These are phyloP conservation scores for Cyclotella cryptica DNA, from an alignment of 108 stramenopile species.

Conservation along the genomic window DNA sequence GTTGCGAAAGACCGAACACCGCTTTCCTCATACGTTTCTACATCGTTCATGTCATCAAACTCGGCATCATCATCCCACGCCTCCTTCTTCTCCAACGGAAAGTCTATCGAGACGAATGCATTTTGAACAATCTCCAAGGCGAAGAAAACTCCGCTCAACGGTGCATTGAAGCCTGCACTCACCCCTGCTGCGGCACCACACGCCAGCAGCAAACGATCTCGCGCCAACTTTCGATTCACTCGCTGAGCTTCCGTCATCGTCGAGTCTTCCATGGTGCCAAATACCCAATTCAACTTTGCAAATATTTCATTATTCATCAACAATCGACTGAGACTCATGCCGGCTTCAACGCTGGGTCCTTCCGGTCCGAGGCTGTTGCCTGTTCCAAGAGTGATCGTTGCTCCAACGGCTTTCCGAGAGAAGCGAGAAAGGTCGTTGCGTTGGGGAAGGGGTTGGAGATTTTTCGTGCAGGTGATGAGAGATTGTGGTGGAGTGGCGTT, in stretches of 20 bases:
- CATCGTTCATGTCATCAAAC: conserved; percentile 10
- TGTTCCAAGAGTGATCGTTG: conserved; percentile 88
- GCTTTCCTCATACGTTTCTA: not conserved
- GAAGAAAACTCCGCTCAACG: conserved; percentile 94
- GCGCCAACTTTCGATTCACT: conserved; percentile 43
- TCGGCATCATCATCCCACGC: conserved; percentile 4
- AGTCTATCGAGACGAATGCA: conserved; percentile 53
- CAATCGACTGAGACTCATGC: conserved; percentile 70
- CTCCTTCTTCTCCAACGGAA: conserved; percentile 24
- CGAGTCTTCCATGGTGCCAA: conserved; percentile 49
- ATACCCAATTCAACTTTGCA: conserved; percentile 28
- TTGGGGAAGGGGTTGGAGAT: conserved; percentile 40
- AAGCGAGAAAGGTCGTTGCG: conserved; percentile 57
- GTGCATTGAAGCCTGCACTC: conserved; percentile 94
- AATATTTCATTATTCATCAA: conserved; percentile 54
- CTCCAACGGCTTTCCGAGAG: conserved; percentile 76
- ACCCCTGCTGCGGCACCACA: conserved; percentile 95
- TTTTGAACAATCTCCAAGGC: conserved; percentile 87
- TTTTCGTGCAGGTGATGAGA: conserved; percentile 29
- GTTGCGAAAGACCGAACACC: conserved; percentile 9
- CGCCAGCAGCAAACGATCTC: conserved; percentile 75
- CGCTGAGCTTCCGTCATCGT: conserved; percentile 40
- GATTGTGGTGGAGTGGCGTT: conserved; percentile 38
- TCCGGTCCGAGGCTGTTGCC: conserved; percentile 92
- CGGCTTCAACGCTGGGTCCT: conserved; percentile 89